Conservation (phyloP, 1,284 basidiomycete genomes). For the Violaceomyces palustris region DNA sequence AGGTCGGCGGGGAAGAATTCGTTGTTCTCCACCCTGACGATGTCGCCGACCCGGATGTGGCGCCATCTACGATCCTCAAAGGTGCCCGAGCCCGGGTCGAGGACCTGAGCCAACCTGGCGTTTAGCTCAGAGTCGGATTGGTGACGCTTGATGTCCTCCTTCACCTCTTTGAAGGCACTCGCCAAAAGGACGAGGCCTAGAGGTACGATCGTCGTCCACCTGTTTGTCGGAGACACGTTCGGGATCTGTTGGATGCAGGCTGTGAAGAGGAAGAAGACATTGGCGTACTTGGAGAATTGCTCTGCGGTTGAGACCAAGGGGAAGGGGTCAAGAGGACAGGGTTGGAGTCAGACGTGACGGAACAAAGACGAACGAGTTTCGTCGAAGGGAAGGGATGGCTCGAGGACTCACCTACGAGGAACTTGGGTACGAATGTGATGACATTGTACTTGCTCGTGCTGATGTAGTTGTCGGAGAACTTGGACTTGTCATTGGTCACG, state of each 20-base stretch:
- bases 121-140: slow-evolving; percentile 91
- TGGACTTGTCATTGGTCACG: slow-evolving; percentile 36
- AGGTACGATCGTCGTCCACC: slow-evolving; percentile 90
- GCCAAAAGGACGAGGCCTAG: slow-evolving; percentile 83
- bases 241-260: slow-evolving; percentile 98
- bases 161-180: slow-evolving; percentile 92
- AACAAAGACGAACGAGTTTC: too few species aligned
- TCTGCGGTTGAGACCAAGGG: too few species aligned
- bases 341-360: too few species aligned
- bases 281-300: slow-evolving; percentile 98
- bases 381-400: too few species aligned
- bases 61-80: slow-evolving; percentile 82
- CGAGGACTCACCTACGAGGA: too few species aligned
- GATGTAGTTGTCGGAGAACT: slow-evolving; percentile 66
- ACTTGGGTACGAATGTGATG: slow-evolving; percentile 85
- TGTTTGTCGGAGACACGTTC: slow-evolving; percentile 91
- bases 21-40: slow-evolving; percentile 82
- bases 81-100: slow-evolving; percentile 61
- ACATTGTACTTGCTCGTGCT: slow-evolving; percentile 94
- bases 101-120: slow-evolving; percentile 71
- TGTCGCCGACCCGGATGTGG: slow-evolving; percentile 82
- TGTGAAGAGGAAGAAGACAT: slow-evolving; percentile 97
- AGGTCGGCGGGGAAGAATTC: slow-evolving; percentile 96
- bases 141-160: slow-evolving; percentile 96
- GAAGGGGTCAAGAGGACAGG: too few species aligned